Conservation (phyloP, 805 yeast species). For the Candida railenensis region DNA sequence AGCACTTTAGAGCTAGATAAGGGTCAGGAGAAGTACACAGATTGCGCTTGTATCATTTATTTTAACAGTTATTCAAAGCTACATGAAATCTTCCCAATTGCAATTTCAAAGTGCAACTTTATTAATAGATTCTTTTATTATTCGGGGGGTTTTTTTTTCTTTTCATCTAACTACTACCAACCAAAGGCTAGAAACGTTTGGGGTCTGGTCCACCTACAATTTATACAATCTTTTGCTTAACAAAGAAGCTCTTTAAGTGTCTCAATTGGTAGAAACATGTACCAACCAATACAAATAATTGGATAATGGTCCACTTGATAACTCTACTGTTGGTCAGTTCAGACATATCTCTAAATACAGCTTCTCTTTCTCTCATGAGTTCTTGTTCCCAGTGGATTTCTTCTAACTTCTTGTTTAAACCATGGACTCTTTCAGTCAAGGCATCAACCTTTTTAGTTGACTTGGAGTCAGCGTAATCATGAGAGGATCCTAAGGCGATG, state of each 20-base stretch:
- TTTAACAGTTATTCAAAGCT: too few relatives aligned
- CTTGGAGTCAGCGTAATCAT: slow-evolving; percentile 60
- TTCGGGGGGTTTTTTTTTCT: slow-evolving; percentile 18
- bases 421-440: slow-evolving; percentile 36
- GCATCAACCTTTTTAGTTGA: slow-evolving; percentile 51
- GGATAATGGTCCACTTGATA: slow-evolving; percentile 71
- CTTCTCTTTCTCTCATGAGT: slow-evolving; percentile 72
- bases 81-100: too few relatives aligned
- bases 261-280: slow-evolving; percentile 77
- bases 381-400: slow-evolving; percentile 45
- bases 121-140: background rate
- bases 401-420: slow-evolving; percentile 39
- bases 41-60: too few relatives aligned
- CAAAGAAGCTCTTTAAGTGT: slow-evolving; percentile 78
- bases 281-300: slow-evolving; percentile 61
- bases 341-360: slow-evolving; percentile 70
- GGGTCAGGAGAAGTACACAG: too few relatives aligned
- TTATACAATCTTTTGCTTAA: slow-evolving; percentile 81
- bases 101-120: too few relatives aligned
- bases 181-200: too few relatives aligned
- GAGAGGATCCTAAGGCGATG: slow-evolving; percentile 63
- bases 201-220: background rate
- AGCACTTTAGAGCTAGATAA: too few relatives aligned
- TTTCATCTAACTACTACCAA: too few relatives aligned
- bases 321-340: slow-evolving; percentile 75